Percentiles rank a stretch among this genome's conserved stretches.
Evolutionary conservation across 1,284 basidiomycete species (phyloP).

Genomic region (Ceraceosorus guamensis): DNA sequence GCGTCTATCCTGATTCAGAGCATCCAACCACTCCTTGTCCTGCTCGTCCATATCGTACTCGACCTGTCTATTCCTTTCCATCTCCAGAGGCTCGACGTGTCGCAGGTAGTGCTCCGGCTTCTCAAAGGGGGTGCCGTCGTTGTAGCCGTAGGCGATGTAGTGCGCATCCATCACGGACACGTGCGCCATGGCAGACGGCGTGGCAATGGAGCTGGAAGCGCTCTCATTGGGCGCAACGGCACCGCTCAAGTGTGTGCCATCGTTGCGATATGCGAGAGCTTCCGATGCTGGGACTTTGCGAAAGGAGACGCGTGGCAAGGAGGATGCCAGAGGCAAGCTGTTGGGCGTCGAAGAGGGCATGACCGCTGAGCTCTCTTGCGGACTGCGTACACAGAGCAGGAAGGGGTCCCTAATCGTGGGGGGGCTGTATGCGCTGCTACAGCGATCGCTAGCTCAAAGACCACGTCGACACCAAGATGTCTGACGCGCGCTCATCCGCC

Average conservation of each 20-base stretch:
- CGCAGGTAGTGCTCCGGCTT: slow-evolving; percentile 80
- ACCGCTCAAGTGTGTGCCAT: slow-evolving; percentile 1
- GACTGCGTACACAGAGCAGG: no score
- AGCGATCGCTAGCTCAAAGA: no score
- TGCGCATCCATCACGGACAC: slow-evolving; percentile 30
- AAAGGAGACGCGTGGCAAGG: slow-evolving; percentile 38
- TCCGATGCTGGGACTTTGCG: slow-evolving; percentile 16
- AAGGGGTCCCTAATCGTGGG: no score
- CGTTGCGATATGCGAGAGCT: not conserved
- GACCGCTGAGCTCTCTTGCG: no score
- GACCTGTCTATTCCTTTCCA: slow-evolving; percentile 81
- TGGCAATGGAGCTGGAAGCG: slow-evolving; percentile 23
- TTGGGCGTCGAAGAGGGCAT: slow-evolving; percentile 20
- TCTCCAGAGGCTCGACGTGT: slow-evolving; percentile 86
- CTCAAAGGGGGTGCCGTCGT: slow-evolving; percentile 68
- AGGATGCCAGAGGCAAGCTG: slow-evolving; percentile 37
- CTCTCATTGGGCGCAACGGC: slow-evolving; percentile 1
- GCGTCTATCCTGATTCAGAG: slow-evolving; percentile 72
- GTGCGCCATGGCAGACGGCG: slow-evolving; percentile 17
- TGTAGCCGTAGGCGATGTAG: slow-evolving; percentile 50
- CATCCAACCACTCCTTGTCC: slow-evolving; percentile 92
- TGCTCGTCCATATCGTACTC: slow-evolving; percentile 99
- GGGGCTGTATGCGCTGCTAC: no score
- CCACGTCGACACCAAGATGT: no score
- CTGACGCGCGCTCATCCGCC: no score